These are phyloP conservation scores for Sporothrix pseudoabietina DNA, from an alignment of 2,329 filamentous ascomycete species.

Conservation along the genomic window DNA sequence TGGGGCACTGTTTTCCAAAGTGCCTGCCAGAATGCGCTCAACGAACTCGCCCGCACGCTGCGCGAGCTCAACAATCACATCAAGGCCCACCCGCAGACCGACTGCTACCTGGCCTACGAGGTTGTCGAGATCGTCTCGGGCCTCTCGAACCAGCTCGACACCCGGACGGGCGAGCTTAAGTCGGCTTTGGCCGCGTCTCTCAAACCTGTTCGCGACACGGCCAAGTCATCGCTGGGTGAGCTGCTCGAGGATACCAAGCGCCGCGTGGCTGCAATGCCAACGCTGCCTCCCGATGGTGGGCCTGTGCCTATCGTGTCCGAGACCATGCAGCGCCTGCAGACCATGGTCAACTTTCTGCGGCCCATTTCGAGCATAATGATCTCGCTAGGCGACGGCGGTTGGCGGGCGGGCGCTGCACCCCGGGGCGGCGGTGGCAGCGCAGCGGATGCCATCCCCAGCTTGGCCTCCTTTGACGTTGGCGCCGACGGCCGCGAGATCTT, in stretches of 20 bases:
- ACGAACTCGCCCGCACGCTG: conserved; percentile 81
- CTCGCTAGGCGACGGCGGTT: conserved; percentile 89
- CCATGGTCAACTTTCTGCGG: conserved; percentile 81
- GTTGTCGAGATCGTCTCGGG: conserved; percentile 86
- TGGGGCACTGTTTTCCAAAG: conserved; percentile 77
- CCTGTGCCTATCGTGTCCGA: conserved; percentile 77
- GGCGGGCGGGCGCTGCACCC: conserved; percentile 60
- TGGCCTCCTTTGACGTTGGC: conserved; percentile 81
- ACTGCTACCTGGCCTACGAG: conserved; percentile 94
- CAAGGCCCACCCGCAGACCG: conserved; percentile 79
- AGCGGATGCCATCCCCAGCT: conserved; percentile 66
- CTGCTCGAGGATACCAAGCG: conserved; percentile 81
- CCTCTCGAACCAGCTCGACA: conserved; percentile 77
- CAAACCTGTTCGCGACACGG: conserved; percentile 88
- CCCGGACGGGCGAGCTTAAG: conserved; percentile 77
- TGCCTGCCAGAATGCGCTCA: conserved; percentile 75
- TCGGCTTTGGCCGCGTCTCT: conserved; percentile 78
- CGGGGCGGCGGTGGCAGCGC: conserved; percentile 6
- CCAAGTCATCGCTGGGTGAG: conserved; percentile 80
- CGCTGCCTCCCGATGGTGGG: conserved; percentile 76
- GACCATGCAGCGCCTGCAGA: conserved; percentile 82
- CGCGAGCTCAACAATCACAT: conserved; percentile 89
- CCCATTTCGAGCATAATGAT: conserved; percentile 89
- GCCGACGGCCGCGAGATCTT: conserved; percentile 88
- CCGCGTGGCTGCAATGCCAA: conserved; percentile 64